Base-by-base conservation (phyloP, 768 basidiomycete species). In the Calocybe gangraenosa region DNA sequence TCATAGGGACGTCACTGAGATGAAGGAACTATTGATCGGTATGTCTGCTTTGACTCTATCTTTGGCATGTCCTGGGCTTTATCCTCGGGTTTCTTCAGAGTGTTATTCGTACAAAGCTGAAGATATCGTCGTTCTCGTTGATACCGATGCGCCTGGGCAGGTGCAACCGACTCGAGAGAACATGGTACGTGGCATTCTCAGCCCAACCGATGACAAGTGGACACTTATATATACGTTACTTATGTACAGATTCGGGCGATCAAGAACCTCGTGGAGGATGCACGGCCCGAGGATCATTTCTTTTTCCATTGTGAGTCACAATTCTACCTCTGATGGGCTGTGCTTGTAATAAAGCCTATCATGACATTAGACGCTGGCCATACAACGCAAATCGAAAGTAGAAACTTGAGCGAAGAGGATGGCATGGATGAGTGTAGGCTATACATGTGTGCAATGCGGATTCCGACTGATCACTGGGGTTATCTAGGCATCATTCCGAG, bases 271-370 rank as follows among this genome's bases (percentile, higher is more conserved):
- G 74, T 79, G 0, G 49, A 59, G 22, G 74, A 59, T 28, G 73
- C 71, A 7, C 58, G 65, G 14, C 49, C 70, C 2, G 74, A 74
- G 0, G 81, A 81, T 48, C 69, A 58, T 1, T 75, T 79, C 51
- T 76, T 81, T 48, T 79, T 82, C 46, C 78, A 79, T 35, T 82
- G 79, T 81, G 42, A 46, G 72, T 57, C 9, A 9, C 15, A 13
- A 21, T 28, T 5, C 3, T 13, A 3, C 18, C 6, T 20, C 28
- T 17, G 17, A 20, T 20, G 17, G 21, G 5, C 21, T 17, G 10
- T 15, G 13, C 37, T 44, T 15, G 4, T 6, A 21, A 6, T 32
- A 37, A 2, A 32, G 30, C 22, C 19, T 6, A 35, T 19, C 8
- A n/a, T 5, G 2, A 15, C 1, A 23, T 20, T 30, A 72, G 70